phyloP scores from a whole-genome alignment of 441 rosid species.

The Kokia cookei region DNA sequence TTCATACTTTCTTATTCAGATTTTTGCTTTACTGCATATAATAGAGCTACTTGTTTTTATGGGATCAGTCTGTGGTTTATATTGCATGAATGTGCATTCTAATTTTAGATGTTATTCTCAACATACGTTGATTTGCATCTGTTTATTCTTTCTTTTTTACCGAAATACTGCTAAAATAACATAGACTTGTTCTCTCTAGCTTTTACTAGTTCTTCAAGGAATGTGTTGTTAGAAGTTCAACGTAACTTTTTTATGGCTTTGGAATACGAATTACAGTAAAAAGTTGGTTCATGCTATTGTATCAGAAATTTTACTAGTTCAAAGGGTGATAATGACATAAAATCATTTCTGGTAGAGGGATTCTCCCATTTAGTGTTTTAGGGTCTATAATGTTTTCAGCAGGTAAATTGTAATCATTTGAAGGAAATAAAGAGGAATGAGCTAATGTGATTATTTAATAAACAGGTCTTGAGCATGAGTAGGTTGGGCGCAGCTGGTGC shows the following conservation, averaged over 20 bases:
- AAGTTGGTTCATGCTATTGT: background rate
- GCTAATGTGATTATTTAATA: slow-evolving; percentile 9
- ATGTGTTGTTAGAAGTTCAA: background rate
- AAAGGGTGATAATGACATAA: background rate
- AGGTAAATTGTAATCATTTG: background rate
- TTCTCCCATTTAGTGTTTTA: background rate
- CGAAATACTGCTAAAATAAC: background rate
- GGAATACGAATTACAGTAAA: background rate
- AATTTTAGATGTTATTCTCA: background rate
- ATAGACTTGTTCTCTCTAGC: background rate
- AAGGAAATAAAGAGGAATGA: background rate
- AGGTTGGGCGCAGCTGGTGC: slow-evolving; percentile 98
- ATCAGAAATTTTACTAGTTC: slow-evolving; percentile 3
- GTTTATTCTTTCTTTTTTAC: background rate
- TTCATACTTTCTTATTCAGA: background rate
- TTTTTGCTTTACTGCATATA: background rate
- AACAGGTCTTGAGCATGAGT: slow-evolving; percentile 97
- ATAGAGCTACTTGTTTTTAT: background rate
- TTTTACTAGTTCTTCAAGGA: background rate
- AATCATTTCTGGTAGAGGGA: background rate
- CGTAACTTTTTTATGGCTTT: background rate
- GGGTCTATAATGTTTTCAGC: background rate
- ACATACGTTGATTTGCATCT: background rate
- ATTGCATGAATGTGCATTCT: background rate
- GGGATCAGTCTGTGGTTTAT: background rate